Evolutionary conservation across 345 rosid species (phyloP), one percentile per base, ranked within the genome.

Genomic region (Turritis glabra): DNA sequence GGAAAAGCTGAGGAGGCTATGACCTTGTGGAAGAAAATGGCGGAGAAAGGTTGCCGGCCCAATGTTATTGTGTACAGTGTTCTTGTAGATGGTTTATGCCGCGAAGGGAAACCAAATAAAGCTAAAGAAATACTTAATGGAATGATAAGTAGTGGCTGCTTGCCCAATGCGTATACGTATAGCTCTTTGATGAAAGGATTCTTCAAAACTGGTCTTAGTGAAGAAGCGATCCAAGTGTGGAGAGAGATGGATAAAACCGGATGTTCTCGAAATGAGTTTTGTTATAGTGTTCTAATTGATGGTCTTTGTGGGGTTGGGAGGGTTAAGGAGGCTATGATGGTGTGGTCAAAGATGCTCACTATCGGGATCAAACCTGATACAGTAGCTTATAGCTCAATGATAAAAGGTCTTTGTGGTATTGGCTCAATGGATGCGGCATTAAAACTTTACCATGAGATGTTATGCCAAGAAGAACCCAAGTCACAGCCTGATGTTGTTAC

Each of bases 151-250:
- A 85, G 76, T 32, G 89, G 91, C 17, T 86, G 90, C 73, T 69
- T 66, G 25, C 96, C 98, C 0, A 95, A 92, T 86, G 96, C 82
- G 30, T 87, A 84, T 77, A 85, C 97, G 37, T 92, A 86, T 65
- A 95, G 99, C 87, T 92, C 97, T 48, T 64, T 95, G 78, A 86
- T 95, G 88, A 90, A 78, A 82, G 97, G 97, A 59, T 92, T 82
- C 72, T 90, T 92, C 66, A 85, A 73, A 80, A 53, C 59, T 0
- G 89, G 91, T 64, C 81, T 82, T 33, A 71, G 86, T 50, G 84
- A 79, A 67, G 86, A 85, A 76, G 99, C 99, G 18, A 25, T 89
- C 69, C 83, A 83, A 77, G 75, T 95, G 43, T 95, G 98, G 98
- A 80, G 82, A 76, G 90, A 80, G 76, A 87, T 90, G 88, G 84